A percentile compares a stretch with the other conserved stretches of the same genome.
phyloP scores from a whole-genome alignment of 148 eudicot genomes.

The Diospyros kaki region DNA sequence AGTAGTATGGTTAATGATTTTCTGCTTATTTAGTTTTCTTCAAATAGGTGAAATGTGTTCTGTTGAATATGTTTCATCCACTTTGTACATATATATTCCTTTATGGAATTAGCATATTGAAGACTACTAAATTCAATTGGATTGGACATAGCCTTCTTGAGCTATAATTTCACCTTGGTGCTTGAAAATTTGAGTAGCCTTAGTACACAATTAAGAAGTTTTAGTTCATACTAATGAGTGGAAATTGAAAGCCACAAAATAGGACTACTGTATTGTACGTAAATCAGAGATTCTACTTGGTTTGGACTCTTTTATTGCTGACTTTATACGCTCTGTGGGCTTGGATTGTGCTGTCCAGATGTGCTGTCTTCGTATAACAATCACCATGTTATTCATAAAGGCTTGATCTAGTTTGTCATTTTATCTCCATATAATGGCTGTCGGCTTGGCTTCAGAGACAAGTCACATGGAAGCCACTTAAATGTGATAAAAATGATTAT shows the following conservation, averaged over 20 bases:
- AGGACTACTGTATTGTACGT: neutral
- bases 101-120: neutral
- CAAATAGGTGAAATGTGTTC: too few relatives aligned
- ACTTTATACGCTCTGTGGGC: neutral
- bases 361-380: neutral
- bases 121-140: neutral
- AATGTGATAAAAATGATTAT: neutral
- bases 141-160: neutral
- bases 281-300: neutral
- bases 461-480: neutral
- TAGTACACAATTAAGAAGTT: neutral
- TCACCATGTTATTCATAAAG: neutral
- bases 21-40: too few relatives aligned
- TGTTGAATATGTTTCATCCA: neutral
- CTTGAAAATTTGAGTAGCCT: neutral
- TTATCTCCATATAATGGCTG: neutral
- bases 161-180: neutral
- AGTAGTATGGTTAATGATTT: neutral
- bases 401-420: neutral
- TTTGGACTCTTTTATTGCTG: neutral
- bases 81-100: neutral
- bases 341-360: neutral
- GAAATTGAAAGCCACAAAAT: neutral
- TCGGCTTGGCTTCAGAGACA: neutral
- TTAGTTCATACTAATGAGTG: neutral